Percentiles rank a stretch among this genome's conserved stretches.
Conservation (phyloP, 1,139 yeast genomes). For the Scheffersomyces quercinus region DNA sequence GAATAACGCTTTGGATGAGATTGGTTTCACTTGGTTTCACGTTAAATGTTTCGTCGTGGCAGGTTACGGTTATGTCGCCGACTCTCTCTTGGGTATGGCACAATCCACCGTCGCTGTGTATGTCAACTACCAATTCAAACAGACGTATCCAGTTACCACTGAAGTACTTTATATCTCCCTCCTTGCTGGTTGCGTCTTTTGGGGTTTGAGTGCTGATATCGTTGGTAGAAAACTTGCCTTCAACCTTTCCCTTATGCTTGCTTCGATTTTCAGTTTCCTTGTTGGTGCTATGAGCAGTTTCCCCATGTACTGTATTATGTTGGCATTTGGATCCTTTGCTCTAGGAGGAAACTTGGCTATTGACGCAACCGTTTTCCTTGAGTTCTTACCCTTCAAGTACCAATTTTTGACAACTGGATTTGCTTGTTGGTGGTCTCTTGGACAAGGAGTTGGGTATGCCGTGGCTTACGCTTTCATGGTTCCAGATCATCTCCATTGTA, state of each 20-base stretch:
- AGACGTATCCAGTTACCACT: conserved; percentile 18
- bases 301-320: conserved; percentile 21
- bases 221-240: conserved; percentile 24
- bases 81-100: conserved; percentile 25
- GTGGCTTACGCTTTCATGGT: conserved; percentile 29
- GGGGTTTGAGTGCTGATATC: conserved; percentile 12
- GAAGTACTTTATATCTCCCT: conserved; percentile 12
- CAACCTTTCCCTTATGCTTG: conserved; percentile 15
- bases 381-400: conserved; percentile 17
- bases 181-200: conserved; percentile 10
- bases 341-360: conserved; percentile 25
- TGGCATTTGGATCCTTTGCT: conserved; percentile 16
- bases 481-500: conserved; percentile 17
- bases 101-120: conserved; percentile 45
- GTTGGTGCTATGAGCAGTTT: conserved; percentile 24
- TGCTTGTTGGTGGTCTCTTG: conserved; percentile 32
- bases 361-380: conserved; percentile 22
- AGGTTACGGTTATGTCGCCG: conserved; percentile 24
- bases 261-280: conserved; percentile 17
- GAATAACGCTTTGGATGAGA: conserved; percentile 12
- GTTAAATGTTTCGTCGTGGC: conserved; percentile 16
- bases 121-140: conserved; percentile 28
- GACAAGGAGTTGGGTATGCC: conserved; percentile 27
- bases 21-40: conserved; percentile 13
- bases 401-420: conserved; percentile 25